Conservation (phyloP, 2,329 filamentous ascomycete species). For the Whalleya microplaca region DNA sequence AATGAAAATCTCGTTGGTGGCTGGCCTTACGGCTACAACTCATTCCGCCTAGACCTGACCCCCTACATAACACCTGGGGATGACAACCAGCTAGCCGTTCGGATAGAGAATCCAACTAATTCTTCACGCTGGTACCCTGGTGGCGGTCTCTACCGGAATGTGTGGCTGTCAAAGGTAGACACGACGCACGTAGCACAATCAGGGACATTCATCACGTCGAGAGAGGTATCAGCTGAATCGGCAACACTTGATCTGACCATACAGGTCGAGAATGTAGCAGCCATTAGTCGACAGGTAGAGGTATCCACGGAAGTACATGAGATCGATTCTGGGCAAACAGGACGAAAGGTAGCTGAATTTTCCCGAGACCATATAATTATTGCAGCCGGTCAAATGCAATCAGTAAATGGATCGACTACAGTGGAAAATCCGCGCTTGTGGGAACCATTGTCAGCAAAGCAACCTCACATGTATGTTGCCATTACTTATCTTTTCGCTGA, state of each 20-base stretch:
- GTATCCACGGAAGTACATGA: conserved; percentile 44
- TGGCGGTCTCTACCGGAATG: conserved; percentile 53
- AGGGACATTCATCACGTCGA: conserved; percentile 50
- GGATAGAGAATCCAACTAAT: conserved; percentile 49
- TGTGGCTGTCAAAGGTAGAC: conserved; percentile 52
- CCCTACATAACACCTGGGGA: conserved; percentile 41
- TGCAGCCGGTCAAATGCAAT: conserved; percentile 35
- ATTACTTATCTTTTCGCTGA: conserved; percentile 43
- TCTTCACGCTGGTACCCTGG: conserved; percentile 56
- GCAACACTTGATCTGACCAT: conserved; percentile 48
- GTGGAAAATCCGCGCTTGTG: conserved; percentile 49
- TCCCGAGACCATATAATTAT: conserved; percentile 25
- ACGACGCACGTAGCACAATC: conserved; percentile 49
- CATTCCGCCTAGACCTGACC: conserved; percentile 55
- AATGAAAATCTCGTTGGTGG: conserved; percentile 54
- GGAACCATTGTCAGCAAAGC: conserved; percentile 50
- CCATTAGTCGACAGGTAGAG: conserved; percentile 34
- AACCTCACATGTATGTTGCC: conserved; percentile 52
- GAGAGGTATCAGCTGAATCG: conserved; percentile 43
- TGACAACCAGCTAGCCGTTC: conserved; percentile 9
- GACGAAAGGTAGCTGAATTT: conserved; percentile 31
- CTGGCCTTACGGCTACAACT: conserved; percentile 56
- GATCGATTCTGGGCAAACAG: conserved; percentile 36
- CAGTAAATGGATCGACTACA: conserved; percentile 39
- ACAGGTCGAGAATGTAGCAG: conserved; percentile 46